Percentiles rank a stretch among this genome's conserved stretches.
phyloP scores from a whole-genome alignment of 148 eudicot genomes.

The Polygonum aviculare region DNA sequence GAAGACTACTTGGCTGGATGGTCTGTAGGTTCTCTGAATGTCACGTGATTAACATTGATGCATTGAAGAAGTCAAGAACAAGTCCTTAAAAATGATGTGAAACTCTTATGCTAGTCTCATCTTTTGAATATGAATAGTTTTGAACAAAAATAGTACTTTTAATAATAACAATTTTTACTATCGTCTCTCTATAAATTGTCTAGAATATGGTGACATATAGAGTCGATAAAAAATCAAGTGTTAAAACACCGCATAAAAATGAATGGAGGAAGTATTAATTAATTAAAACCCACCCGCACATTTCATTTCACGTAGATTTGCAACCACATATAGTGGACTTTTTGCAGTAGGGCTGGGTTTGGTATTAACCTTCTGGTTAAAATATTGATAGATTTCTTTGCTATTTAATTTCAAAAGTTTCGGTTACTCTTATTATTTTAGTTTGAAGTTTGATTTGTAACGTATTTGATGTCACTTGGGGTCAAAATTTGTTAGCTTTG shows the following conservation, averaged over 20 bases:
- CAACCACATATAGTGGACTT: no score
- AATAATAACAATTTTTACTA: no score
- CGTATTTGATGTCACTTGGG: background rate
- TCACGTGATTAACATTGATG: conserved; percentile 5
- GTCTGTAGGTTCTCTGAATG: background rate
- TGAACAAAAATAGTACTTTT: no score
- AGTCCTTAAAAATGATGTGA: background rate
- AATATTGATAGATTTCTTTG: background rate
- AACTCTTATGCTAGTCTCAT: background rate
- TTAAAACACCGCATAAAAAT: no score
- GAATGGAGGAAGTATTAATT: no score
- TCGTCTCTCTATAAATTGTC: no score
- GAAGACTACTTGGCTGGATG: background rate
- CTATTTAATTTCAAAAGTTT: background rate
- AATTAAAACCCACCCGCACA: no score
- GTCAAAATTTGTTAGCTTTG: background rate
- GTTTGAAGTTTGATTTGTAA: background rate
- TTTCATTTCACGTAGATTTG: no score
- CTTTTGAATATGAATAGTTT: no score
- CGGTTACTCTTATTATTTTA: background rate
- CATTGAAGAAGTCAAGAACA: background rate
- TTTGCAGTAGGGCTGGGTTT: background rate
- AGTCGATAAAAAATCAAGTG: no score
- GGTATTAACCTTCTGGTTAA: background rate
- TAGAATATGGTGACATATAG: no score